A percentile compares a stretch with the other conserved stretches of the same genome.
Conservation (phyloP, 208 protist genomes). For the Acanthamoeba triangularis region DNA sequence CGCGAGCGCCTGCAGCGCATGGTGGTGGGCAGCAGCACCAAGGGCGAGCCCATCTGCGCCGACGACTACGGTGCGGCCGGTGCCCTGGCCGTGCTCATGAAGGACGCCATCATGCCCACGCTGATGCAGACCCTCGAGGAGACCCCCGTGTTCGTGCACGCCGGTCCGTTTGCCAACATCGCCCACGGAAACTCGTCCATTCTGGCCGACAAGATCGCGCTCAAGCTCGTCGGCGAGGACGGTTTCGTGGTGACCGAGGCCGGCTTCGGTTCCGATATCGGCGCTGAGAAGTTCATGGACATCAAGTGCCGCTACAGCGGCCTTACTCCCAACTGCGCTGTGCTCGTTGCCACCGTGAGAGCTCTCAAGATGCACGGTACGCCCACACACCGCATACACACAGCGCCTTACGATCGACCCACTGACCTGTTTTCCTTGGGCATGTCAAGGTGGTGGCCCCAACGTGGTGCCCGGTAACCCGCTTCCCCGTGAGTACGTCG, state of each 20-base stretch:
- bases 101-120: slow-evolving; percentile 97
- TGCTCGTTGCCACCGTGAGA: slow-evolving; percentile 97
- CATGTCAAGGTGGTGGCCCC: slow-evolving; percentile 74
- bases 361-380: slow-evolving; percentile 98
- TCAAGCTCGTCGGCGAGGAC: slow-evolving; percentile 97
- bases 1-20: slow-evolving; percentile 91
- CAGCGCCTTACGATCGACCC: too few relatives aligned
- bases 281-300: slow-evolving; percentile 98
- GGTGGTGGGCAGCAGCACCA: slow-evolving; percentile 88
- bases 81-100: slow-evolving; percentile 98
- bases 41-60: slow-evolving; percentile 73
- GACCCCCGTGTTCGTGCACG: slow-evolving; percentile 97
- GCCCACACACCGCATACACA: background rate
- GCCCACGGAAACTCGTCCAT: slow-evolving; percentile 99
- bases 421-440: background rate
- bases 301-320: slow-evolving; percentile 98
- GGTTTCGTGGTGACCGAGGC: slow-evolving; percentile 98
- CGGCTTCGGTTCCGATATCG: slow-evolving; percentile 91
- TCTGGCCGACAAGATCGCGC: slow-evolving; percentile 93
- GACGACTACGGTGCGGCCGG: slow-evolving; percentile 91
- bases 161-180: slow-evolving; percentile 99
- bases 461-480: slow-evolving; percentile 86
- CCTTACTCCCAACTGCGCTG: slow-evolving; percentile 95
- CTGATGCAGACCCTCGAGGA: slow-evolving; percentile 99
- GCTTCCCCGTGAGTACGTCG: slow-evolving; percentile 89